Evolutionary conservation across 805 yeast species (phyloP), one percentile per base, ranked within the genome.

Genomic region (Metschnikowia borealis): DNA sequence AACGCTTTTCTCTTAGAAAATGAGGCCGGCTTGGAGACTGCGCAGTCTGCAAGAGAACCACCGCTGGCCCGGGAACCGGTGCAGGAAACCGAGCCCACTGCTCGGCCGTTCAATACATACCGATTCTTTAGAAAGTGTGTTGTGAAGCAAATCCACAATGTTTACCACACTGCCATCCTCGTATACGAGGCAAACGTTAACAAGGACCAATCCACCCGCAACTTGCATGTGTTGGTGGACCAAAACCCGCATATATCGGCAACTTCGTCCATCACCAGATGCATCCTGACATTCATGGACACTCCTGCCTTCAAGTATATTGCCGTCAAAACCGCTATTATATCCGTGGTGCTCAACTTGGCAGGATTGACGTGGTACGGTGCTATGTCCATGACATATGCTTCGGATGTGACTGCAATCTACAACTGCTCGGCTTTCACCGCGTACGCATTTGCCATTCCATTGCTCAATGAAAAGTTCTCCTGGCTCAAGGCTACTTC

Each of bases 351-450:
- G 6, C 71, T 89, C 53, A 87, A 87, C 17, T 53, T 81, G 1
- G 96, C 96, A 0, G 96, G 95, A 1, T 72, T 80, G 17, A 81
- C 96, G 1, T 89, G 96, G 96, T 89, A 88, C 63, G 78, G 87
- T 15, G 86, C 96, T 10, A 87, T 89, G 82, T 75, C 83, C 31
- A 68, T 87, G 62, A 83, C 96, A 0, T 85, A 90, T 29, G 89
- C 95, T 0, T 77, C 89, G 3, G 96, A 89, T 60, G 85, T 89
- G 35, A 89, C 96, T 2, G 96, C 96, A 3, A 89, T 89, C 53
- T 89, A 89, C 69, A 89, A 89, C 69, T 88, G 94, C 63, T 84
- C 92, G 14, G 95, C 96, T 0, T 89, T 89, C 64, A 85, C 91
- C 3, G 96, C 96, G 0, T 84, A 89, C 61, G 79, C 87, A 14